Evolutionary conservation across 352 stramenopile species (phyloP).

Genomic region (Pythium sukuiense): DNA sequence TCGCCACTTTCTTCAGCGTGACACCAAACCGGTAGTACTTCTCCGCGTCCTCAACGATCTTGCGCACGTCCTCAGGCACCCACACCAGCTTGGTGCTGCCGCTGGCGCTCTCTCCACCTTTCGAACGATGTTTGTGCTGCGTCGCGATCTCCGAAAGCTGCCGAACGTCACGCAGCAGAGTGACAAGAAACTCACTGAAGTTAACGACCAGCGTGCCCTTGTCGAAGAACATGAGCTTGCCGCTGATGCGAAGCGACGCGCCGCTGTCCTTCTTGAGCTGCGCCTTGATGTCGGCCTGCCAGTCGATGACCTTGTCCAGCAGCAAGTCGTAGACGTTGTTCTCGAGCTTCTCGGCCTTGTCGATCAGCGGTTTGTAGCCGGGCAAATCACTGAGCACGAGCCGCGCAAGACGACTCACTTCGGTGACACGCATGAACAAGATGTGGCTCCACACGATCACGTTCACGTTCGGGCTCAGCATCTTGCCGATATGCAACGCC

Average conservation of each 20-base stretch:
- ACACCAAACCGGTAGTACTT: constrained; percentile 95
- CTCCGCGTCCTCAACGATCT: constrained; percentile 86
- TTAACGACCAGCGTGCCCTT: constrained; percentile 90
- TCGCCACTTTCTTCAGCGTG: constrained; percentile 94
- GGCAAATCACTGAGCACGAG: constrained; percentile 70
- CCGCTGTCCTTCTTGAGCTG: constrained; percentile 67
- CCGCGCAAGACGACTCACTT: constrained; percentile 48
- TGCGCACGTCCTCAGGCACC: constrained; percentile 64
- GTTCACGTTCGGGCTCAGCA: constrained; percentile 80
- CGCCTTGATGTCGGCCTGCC: constrained; percentile 78
- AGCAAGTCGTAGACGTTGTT: constrained; percentile 63
- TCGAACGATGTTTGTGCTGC: constrained; percentile 38
- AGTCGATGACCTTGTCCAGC: constrained; percentile 81
- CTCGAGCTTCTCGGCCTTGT: constrained; percentile 57
- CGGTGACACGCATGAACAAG: constrained; percentile 52
- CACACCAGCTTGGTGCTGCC: constrained; percentile 43
- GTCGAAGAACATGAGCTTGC: constrained; percentile 92
- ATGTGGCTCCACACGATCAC: constrained; percentile 86
- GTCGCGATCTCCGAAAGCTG: constrained; percentile 90
- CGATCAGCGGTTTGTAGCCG: constrained; percentile 48
- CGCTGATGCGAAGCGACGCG: constrained; percentile 63
- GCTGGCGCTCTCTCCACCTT: not conserved
- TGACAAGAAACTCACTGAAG: constrained; percentile 93
- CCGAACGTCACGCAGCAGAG: constrained; percentile 89
- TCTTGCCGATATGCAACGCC: constrained; percentile 70